Conservation (phyloP, 2,329 filamentous ascomycete genomes). For the Aureobasidium sp. region DNA sequence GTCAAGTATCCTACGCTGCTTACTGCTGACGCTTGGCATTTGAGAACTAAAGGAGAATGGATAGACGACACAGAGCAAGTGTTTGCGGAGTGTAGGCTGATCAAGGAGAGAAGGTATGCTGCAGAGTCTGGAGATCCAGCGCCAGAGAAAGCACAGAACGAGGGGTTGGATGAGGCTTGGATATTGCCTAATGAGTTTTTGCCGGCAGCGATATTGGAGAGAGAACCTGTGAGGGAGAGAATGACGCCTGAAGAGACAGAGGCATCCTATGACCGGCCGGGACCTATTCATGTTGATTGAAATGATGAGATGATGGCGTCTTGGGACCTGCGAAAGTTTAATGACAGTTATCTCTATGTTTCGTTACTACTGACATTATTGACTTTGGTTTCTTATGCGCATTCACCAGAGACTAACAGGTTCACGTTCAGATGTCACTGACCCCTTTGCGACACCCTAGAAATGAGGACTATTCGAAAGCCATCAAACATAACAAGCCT, state of each 20-base stretch:
- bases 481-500: conserved; percentile 55
- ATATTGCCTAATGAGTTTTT: neutral
- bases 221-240: neutral
- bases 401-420: too few species aligned
- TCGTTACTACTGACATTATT: neutral
- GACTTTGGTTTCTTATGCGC: too few species aligned
- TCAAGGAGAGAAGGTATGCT: neutral
- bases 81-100: neutral
- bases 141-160: neutral
- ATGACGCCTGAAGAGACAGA: neutral
- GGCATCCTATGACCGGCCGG: neutral
- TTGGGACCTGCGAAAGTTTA: neutral
- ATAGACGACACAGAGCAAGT: neutral
- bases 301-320: neutral
- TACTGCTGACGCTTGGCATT: neutral
- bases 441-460: neutral
- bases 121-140: neutral
- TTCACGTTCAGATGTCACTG: too few species aligned
- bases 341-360: neutral
- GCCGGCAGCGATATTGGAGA: neutral
- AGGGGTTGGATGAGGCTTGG: neutral
- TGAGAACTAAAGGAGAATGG: neutral
- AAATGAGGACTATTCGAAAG: conserved; percentile 53
- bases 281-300: conserved; percentile 1
- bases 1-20: neutral